Evolutionary conservation across 768 basidiomycete genomes (phyloP).

Genomic region (Pulveroboletus frians): DNA sequence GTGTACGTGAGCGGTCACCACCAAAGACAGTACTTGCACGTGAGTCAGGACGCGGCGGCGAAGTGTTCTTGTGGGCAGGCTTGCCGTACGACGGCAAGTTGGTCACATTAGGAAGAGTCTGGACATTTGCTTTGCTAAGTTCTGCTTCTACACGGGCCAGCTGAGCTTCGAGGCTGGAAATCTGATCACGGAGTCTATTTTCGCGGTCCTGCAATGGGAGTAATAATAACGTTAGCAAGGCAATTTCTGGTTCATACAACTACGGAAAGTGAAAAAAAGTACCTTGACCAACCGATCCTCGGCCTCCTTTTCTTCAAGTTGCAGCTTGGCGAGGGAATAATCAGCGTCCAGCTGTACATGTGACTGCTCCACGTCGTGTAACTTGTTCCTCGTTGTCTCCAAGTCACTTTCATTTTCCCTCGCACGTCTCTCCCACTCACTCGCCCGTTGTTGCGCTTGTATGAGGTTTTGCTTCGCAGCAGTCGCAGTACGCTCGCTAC

Average conservation of each 20-base stretch:
- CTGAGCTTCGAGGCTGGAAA: slow-evolving; percentile 56
- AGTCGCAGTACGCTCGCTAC: slow-evolving; percentile 54
- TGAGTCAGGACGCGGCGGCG: slow-evolving; percentile 66
- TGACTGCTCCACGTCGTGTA: slow-evolving; percentile 64
- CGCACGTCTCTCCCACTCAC: slow-evolving; percentile 78
- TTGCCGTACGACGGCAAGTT: slow-evolving; percentile 39
- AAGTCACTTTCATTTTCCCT: slow-evolving; percentile 65
- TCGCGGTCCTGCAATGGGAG: slow-evolving; percentile 56
- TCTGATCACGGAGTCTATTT: slow-evolving; percentile 61
- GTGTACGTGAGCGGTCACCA: slow-evolving; percentile 47
- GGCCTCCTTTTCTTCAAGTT: slow-evolving; percentile 73
- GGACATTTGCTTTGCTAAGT: slow-evolving; percentile 43
- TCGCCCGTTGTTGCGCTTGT: slow-evolving; percentile 71
- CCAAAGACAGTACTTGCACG: slow-evolving; percentile 61
- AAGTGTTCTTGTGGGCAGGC: slow-evolving; percentile 32
- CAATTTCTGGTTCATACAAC: background rate
- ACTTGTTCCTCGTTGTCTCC: slow-evolving; percentile 50
- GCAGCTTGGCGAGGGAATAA: slow-evolving; percentile 57
- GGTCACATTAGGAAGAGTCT: slow-evolving; percentile 25
- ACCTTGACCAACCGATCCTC: slow-evolving; percentile 67
- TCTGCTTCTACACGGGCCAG: slow-evolving; percentile 54
- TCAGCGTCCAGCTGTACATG: slow-evolving; percentile 68
- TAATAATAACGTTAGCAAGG: slow-evolving; percentile 1
- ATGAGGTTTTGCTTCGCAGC: slow-evolving; percentile 58
- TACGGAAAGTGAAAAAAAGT: slow-evolving; percentile 13